Evolutionary conservation across 345 rosid species (phyloP), one percentile per base, ranked within the genome.

Genomic region (Salix exigua): DNA sequence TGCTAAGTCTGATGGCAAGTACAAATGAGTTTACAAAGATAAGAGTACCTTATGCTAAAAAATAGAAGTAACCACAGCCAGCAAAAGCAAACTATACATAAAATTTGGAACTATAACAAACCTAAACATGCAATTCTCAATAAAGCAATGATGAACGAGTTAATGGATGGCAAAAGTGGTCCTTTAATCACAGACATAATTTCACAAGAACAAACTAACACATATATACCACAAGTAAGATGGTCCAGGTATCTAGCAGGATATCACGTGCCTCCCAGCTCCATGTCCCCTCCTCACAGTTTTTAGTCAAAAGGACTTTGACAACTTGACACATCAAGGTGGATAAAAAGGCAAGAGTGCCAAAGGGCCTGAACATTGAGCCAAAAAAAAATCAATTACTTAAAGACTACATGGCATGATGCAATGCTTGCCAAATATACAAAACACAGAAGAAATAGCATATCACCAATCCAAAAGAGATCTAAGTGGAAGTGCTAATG

Each of bases 221-320:
- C 83, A 16, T 17, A 84, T 61, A 70, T 90, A 96, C 99, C 92
- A 78, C 73, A 48, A 96, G 99, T 66, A 96, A 82, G 23, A 90
- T 82, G 72, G 92, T 91, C 99, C 99, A 96, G 64, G 94, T 89
- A 84, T 96, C 99, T 82, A 96, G 85, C 78, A 96, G 86, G 85
- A 96, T 93, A 85, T 96, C 99, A 26, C 98, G 97, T 31, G 97
- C 96, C 82, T 89, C 98, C 92, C 96, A 92, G 84, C 97, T 96
- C 99, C 98, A 96, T 51, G 91, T 85, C 84, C 89, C 98, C 65
- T 96, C 88, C 48, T 91, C 96, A 40, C 87, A 82, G 80, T 72
- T 79, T 77, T 84, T 86, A 31, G 79, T 85, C 89, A 88, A 82
- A 50, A 89, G 88, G 75, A 86, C 93, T 87, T 96, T 96, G 78